These are phyloP conservation scores for Fusarium lyarnte DNA, from an alignment of 2,329 filamentous ascomycete species.

Conservation along the genomic window DNA sequence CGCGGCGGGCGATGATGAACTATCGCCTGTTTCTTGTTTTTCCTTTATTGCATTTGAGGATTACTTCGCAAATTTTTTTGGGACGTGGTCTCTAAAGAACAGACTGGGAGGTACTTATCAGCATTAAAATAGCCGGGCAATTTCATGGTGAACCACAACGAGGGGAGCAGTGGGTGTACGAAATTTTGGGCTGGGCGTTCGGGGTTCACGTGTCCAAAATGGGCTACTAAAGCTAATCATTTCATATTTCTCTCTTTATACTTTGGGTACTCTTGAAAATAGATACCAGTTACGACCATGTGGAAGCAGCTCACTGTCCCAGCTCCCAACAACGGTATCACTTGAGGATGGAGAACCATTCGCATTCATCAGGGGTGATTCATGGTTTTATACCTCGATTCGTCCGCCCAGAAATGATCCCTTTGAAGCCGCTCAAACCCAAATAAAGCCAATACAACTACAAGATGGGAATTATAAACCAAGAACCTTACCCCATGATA, in stretches of 20 bases:
- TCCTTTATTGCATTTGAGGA: neutral
- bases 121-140: constrained; percentile 22
- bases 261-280: neutral
- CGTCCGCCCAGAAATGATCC: constrained; percentile 14
- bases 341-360: neutral
- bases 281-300: neutral
- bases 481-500: constrained; percentile 35
- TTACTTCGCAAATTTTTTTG: neutral
- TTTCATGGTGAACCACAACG: neutral
- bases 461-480: constrained; percentile 33
- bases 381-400: constrained; percentile 28
- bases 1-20: constrained; percentile 36
- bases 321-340: neutral
- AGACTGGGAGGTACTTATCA: neutral
- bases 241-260: neutral
- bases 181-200: constrained; percentile 30
- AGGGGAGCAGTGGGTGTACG: neutral
- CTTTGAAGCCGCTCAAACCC: constrained; percentile 3
- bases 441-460: constrained; percentile 37
- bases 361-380: constrained; percentile 9
- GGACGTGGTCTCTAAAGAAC: neutral
- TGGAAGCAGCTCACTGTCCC: neutral
- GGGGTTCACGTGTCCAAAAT: constrained; percentile 14
- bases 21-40: neutral
- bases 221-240: neutral